Conservation (phyloP, 176 grass and related monocot genomes). For the Aegilops speltoides region DNA sequence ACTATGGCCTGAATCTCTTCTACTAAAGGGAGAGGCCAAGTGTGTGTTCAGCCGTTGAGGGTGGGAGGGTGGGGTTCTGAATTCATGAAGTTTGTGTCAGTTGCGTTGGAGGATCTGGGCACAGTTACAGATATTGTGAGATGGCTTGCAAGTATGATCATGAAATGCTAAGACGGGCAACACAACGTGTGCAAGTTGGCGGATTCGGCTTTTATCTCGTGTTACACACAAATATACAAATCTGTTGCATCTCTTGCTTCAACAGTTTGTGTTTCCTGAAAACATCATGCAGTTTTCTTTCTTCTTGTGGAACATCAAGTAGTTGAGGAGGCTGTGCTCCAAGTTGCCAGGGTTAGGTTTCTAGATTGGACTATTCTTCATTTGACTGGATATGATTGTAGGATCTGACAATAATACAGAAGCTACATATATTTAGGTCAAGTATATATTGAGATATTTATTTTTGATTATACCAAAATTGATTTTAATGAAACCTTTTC, state of each 20-base stretch:
- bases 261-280: not conserved
- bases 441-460: not conserved
- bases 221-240: not conserved
- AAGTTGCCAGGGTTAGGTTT: not conserved
- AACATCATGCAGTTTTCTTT: not conserved
- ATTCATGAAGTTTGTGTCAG: not conserved
- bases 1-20: not conserved
- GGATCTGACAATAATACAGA: not conserved
- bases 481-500: not conserved
- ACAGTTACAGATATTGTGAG: not conserved
- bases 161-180: not conserved
- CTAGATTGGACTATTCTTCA: not conserved
- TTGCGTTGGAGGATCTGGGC: not conserved
- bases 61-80: not conserved
- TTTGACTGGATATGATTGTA: not conserved
- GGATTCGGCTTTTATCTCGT: not conserved
- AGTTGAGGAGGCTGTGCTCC: constrained; percentile 6
- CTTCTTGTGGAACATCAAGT: not conserved
- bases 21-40: not conserved
- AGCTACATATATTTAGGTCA: not conserved
- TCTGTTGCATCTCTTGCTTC: not conserved
- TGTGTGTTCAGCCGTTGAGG: not conserved
- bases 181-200: not conserved
- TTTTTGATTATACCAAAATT: constrained; percentile 1
- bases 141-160: not conserved